These are phyloP conservation scores for Apodospora peruviana DNA, from an alignment of 495 filamentous ascomycete species.

Conservation along the genomic window DNA sequence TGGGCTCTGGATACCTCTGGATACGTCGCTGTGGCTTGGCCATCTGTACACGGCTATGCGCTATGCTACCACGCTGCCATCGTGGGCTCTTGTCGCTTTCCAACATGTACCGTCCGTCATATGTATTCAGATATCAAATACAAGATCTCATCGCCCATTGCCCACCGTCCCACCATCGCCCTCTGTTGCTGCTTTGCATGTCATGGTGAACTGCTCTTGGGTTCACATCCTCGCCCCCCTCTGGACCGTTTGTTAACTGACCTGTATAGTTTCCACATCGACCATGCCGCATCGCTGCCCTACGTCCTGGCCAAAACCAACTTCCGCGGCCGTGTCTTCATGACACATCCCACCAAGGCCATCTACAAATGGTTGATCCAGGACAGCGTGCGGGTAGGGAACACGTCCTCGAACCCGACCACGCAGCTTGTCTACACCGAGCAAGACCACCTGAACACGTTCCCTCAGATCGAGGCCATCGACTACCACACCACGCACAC, in stretches of 20 bases:
- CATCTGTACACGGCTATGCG: conserved; percentile 1
- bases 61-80: not conserved
- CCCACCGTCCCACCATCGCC: conserved; percentile 13
- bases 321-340: conserved; percentile 93
- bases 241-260: conserved; percentile 18
- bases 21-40: conserved; percentile 2
- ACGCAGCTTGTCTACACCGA: conserved; percentile 83
- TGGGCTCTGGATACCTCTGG: conserved; percentile 7
- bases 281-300: conserved; percentile 92
- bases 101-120: conserved; percentile 21
- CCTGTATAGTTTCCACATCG: conserved; percentile 79
- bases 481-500: conserved; percentile 98
- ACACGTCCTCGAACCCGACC: conserved; percentile 70
- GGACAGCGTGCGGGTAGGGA: conserved; percentile 84
- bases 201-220: conserved; percentile 5
- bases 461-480: conserved; percentile 90
- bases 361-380: conserved; percentile 99
- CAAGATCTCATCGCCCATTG: conserved; percentile 24
- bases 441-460: conserved; percentile 86
- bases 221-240: not conserved
- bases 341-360: conserved; percentile 98
- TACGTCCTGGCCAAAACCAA: conserved; percentile 98
- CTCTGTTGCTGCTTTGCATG: conserved; percentile 10
- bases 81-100: not conserved
- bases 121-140: conserved; percentile 34